Conservation (phyloP, 2,329 filamentous ascomycete species). For the Onygenales sp. region DNA sequence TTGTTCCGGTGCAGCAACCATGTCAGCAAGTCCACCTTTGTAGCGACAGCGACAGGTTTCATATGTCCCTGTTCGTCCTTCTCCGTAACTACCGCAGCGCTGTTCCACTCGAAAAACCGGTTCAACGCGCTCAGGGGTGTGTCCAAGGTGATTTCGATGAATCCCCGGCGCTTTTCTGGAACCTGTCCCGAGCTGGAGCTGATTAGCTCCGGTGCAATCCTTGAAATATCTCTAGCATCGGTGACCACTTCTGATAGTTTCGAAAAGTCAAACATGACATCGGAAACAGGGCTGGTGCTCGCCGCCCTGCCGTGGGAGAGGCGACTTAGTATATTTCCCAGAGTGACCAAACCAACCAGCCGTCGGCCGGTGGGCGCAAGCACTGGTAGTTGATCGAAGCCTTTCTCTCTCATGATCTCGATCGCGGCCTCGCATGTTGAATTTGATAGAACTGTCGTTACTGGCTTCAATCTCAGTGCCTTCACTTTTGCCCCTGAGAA, state of each 20-base stretch:
- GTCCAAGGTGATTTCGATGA: constrained; percentile 88
- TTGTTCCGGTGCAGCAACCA: constrained; percentile 69
- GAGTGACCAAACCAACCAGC: constrained; percentile 84
- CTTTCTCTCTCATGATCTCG: constrained; percentile 96
- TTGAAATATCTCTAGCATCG: constrained; percentile 59
- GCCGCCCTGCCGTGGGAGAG: constrained; percentile 75
- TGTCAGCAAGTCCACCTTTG: constrained; percentile 88
- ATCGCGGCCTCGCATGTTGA: constrained; percentile 77
- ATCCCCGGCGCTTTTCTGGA: constrained; percentile 52
- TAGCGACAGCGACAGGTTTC: constrained; percentile 83
- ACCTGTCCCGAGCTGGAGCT: neutral
- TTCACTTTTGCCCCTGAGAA: constrained; percentile 72
- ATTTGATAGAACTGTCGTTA: constrained; percentile 68
- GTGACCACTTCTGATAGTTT: constrained; percentile 81
- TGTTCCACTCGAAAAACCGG: constrained; percentile 97
- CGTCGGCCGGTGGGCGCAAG: constrained; percentile 58
- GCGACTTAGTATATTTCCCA: constrained; percentile 88
- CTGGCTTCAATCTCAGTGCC: constrained; percentile 79
- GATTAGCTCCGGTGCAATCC: neutral
- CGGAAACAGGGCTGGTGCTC: constrained; percentile 61
- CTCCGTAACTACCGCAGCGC: constrained; percentile 88
- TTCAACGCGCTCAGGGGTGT: constrained; percentile 76
- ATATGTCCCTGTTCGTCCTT: constrained; percentile 48
- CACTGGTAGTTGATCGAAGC: constrained; percentile 94
- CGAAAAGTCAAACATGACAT: constrained; percentile 96